phyloP scores from a whole-genome alignment of 345 rosid species.

The Anacardium occidentale region DNA sequence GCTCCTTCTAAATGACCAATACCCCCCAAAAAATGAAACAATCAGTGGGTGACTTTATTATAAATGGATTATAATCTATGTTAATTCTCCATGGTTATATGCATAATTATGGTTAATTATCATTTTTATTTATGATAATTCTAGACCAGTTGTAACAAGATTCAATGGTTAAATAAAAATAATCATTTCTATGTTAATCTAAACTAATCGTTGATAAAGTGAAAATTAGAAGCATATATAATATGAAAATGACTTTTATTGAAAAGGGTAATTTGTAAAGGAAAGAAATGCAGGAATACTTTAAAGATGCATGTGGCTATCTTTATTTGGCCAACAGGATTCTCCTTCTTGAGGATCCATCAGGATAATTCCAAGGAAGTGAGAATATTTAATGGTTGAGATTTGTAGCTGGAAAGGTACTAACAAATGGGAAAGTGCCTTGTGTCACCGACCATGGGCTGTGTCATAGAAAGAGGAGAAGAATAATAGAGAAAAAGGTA shows the following conservation, averaged over 20 bases:
- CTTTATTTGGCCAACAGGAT: not conserved
- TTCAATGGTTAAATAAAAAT: too few species aligned
- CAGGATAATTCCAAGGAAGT: constrained; percentile 12
- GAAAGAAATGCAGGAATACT: not conserved
- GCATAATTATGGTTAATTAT: too few species aligned
- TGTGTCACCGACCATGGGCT: constrained; percentile 21
- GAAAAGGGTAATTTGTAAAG: not conserved
- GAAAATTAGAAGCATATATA: too few species aligned
- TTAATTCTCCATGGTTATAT: too few species aligned
- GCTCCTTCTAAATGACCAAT: too few species aligned
- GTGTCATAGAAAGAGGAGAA: constrained; percentile 3
- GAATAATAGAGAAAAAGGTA: not conserved
- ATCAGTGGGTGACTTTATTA: too few species aligned
- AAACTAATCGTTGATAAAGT: too few species aligned
- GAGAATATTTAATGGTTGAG: constrained; percentile 15
- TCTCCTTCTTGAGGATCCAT: not conserved
- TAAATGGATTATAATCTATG: too few species aligned
- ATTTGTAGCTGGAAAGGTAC: not conserved
- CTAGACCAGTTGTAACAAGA: too few species aligned
- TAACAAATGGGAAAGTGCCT: constrained; percentile 15
- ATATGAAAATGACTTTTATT: not conserved
- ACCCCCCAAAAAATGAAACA: too few species aligned
- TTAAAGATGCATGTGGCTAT: not conserved
- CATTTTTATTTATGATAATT: too few species aligned
- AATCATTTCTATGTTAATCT: too few species aligned